Base-by-base conservation (phyloP, 192 early-diverging fungal species). In the Coemansia sp. region DNA sequence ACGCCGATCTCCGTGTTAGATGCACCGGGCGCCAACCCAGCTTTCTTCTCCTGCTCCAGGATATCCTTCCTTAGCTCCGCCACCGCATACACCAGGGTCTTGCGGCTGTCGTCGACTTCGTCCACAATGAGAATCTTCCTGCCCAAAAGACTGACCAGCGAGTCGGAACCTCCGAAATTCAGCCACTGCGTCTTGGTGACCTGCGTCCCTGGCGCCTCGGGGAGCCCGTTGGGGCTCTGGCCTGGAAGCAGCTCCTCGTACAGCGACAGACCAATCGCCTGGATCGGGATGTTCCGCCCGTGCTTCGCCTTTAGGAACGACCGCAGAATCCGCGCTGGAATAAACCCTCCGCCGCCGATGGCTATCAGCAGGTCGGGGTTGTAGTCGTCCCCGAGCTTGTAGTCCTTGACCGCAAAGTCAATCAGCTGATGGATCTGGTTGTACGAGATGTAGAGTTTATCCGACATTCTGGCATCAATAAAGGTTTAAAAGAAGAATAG, bases 181-280 rank as follows among this genome's bases (percentile, higher is more conserved):
- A 91, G 81, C 90, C 90, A 91, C 65, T 91, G 90, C 7, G 88
- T 90, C 77, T 91, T 91, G 68, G 85, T 84, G 1, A 91, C 89
- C 58, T 87, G 81, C 20, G 81, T 82, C 27, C 84, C 84, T 3
- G 68, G 64, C 0, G 64, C 50, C 6, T 82, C 75, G 34, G 73
- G 74, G 6, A 76, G 62, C 27, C 80, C 85, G 47, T 75, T 63
- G 50, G 85, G 79, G 30, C 50, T 33, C n/a, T 53, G 50, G 50
- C 50, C 50, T 31, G 50, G 50, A 33, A 31, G 28, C 30, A 89
- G 75, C 67, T 90, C 88, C 55, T 91, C 90, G 61, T 91, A 91
- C 10, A 91, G 74, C 0, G 87, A 89, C 15, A 91, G 81, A 15
- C 88, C 88, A 20, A 91, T 88, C 5, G 87, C 87, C 59, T 91